Percentiles rank a stretch among this genome's conserved stretches.
Evolutionary conservation across 139 green algal species (phyloP).

Genomic region (Closterium sp.): DNA sequence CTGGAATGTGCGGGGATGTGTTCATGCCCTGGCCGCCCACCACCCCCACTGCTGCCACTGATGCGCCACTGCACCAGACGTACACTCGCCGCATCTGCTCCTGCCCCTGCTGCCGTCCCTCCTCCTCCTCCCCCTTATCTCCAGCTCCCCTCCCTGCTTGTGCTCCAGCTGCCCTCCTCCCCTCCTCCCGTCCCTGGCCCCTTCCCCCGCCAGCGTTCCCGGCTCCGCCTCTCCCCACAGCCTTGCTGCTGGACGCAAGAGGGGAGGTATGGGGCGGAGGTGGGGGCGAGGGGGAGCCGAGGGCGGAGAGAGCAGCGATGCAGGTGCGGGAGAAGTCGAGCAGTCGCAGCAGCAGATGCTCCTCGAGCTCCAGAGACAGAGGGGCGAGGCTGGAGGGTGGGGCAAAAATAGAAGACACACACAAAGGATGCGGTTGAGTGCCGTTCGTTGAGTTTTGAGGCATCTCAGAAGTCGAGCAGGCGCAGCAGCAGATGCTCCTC

Average conservation of each 20-base stretch:
- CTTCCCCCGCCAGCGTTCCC: background rate
- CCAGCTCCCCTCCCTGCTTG: background rate
- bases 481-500: slow-evolving; percentile 40
- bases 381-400: slow-evolving; percentile 33
- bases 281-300: background rate
- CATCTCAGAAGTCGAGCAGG: slow-evolving; percentile 12
- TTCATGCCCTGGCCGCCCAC: slow-evolving; percentile 21
- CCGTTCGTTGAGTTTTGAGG: no score
- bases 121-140: background rate
- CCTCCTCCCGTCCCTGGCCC: background rate
- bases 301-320: background rate
- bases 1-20: background rate
- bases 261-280: background rate
- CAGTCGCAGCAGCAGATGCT: slow-evolving; percentile 31
- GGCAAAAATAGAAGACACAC: background rate
- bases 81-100: background rate
- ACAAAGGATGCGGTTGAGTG: no score
- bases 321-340: background rate
- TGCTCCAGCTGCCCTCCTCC: background rate
- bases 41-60: background rate
- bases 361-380: slow-evolving; percentile 44
- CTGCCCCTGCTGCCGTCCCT: background rate
- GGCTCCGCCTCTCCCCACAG: background rate
- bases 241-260: background rate
- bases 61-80: background rate